These are phyloP conservation scores for Antarctomyces pellizariae DNA, from an alignment of 495 filamentous ascomycete genomes.

Conservation along the genomic window DNA sequence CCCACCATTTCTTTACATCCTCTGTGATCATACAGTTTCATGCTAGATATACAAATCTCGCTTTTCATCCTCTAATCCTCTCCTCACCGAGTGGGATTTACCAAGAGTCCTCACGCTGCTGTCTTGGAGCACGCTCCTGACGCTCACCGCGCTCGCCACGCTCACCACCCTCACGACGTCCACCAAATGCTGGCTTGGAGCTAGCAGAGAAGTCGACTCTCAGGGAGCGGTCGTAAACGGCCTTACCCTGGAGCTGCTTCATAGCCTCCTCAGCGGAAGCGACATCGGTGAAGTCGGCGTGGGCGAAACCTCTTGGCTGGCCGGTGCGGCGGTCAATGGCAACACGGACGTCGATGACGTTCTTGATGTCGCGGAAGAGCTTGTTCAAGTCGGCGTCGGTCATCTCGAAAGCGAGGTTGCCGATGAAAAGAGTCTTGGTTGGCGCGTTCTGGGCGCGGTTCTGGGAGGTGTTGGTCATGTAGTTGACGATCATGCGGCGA, in stretches of 20 bases:
- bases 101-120: too few relatives aligned
- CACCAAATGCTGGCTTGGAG: slow-evolving; percentile 4
- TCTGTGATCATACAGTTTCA: neutral
- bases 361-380: slow-evolving; percentile 47
- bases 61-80: neutral
- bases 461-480: slow-evolving; percentile 7
- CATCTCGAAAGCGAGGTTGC: slow-evolving; percentile 77
- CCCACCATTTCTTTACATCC: neutral
- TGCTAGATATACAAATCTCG: neutral
- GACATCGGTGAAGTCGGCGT: slow-evolving; percentile 60
- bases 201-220: slow-evolving; percentile 34
- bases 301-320: slow-evolving; percentile 69
- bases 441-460: slow-evolving; percentile 18
- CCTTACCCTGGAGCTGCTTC: slow-evolving; percentile 28
- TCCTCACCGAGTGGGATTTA: too few relatives aligned
- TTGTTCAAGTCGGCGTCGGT: slow-evolving; percentile 70
- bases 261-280: slow-evolving; percentile 32
- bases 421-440: slow-evolving; percentile 55
- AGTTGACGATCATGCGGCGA: slow-evolving; percentile 43
- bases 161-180: neutral
- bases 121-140: neutral
- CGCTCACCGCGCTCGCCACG: slow-evolving; percentile 1
- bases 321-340: slow-evolving; percentile 78
- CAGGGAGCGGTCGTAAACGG: slow-evolving; percentile 41
- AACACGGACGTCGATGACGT: slow-evolving; percentile 63